Conservation (phyloP, 805 yeast genomes). For the Clavispora phyllophila region DNA sequence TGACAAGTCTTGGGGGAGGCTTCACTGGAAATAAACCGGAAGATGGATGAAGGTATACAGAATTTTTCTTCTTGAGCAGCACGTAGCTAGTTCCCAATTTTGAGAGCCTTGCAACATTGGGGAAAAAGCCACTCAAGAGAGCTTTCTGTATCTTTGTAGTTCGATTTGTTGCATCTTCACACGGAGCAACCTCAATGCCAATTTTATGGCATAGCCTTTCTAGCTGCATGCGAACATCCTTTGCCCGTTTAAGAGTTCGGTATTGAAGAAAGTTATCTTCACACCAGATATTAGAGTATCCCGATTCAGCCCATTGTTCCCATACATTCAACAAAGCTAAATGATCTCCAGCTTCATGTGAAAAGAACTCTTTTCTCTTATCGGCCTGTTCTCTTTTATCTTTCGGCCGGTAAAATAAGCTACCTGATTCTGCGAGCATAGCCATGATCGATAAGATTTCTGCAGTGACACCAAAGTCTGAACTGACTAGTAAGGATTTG, state of each 20-base stretch:
- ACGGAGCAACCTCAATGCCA: constrained; percentile 30
- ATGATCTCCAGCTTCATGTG: constrained; percentile 68
- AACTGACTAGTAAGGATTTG: constrained; percentile 64
- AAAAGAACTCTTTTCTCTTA: constrained; percentile 52
- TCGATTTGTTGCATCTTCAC: constrained; percentile 20
- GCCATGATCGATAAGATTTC: constrained; percentile 73
- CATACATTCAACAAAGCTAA: constrained; percentile 68
- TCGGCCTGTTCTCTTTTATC: constrained; percentile 65
- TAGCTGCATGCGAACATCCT: constrained; percentile 69
- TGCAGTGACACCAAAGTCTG: constrained; percentile 52
- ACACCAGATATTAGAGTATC: constrained; percentile 77
- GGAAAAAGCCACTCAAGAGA: constrained; percentile 63
- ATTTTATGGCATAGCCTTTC: constrained; percentile 52
- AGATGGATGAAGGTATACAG: constrained; percentile 84
- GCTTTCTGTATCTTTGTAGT: constrained; percentile 42
- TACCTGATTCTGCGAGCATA: constrained; percentile 76
- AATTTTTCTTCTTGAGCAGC: constrained; percentile 59
- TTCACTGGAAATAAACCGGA: constrained; percentile 58
- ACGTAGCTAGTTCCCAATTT: constrained; percentile 66
- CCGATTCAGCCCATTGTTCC: constrained; percentile 68
- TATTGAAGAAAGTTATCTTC: constrained; percentile 76
- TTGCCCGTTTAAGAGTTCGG: constrained; percentile 61
- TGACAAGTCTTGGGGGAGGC: constrained; percentile 69
- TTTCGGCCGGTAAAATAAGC: constrained; percentile 66
- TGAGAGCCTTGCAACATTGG: constrained; percentile 57